Conservation (phyloP, 2,329 filamentous ascomycete genomes). For the Penicillium hordei region DNA sequence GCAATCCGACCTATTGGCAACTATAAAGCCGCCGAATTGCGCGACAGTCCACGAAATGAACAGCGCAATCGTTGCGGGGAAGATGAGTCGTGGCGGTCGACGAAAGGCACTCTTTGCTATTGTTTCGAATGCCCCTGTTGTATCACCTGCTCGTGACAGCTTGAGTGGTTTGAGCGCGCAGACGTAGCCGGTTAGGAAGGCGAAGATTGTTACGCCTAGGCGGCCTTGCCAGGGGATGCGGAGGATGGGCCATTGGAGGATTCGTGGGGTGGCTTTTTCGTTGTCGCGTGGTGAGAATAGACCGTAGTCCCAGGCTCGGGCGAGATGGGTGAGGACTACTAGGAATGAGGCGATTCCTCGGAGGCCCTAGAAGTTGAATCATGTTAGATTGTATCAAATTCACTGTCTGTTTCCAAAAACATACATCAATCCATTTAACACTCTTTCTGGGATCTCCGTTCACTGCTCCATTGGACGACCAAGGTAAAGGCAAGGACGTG, state of each 20-base stretch:
- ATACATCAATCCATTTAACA: conserved; percentile 62
- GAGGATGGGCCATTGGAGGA: conserved; percentile 54
- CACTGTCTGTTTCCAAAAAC: conserved; percentile 30
- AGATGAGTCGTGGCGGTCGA: conserved; percentile 52
- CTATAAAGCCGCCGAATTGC: conserved; percentile 50
- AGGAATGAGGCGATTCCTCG: conserved; percentile 55
- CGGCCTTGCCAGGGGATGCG: conserved; percentile 58
- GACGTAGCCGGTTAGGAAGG: conserved; percentile 57
- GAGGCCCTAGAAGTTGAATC: conserved; percentile 43
- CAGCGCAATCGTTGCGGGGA: conserved; percentile 54
- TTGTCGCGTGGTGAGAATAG: conserved; percentile 52
- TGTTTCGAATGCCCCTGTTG: conserved; percentile 46
- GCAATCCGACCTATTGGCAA: conserved; percentile 50
- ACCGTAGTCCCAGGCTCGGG: conserved; percentile 53
- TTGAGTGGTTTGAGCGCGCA: conserved; percentile 57
- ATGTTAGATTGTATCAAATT: background rate
- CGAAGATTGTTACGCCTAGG: conserved; percentile 57
- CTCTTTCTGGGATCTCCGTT: conserved; percentile 38
- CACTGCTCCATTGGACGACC: conserved; percentile 17
- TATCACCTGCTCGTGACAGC: conserved; percentile 50
- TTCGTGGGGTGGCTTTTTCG: conserved; percentile 43
- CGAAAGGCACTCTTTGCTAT: conserved; percentile 56
- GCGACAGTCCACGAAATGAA: conserved; percentile 53
- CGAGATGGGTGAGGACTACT: conserved; percentile 54
- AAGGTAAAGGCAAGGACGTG: conserved; percentile 6